Evolutionary conservation across 768 basidiomycete genomes (phyloP).

Genomic region (Astraeus odoratus): DNA sequence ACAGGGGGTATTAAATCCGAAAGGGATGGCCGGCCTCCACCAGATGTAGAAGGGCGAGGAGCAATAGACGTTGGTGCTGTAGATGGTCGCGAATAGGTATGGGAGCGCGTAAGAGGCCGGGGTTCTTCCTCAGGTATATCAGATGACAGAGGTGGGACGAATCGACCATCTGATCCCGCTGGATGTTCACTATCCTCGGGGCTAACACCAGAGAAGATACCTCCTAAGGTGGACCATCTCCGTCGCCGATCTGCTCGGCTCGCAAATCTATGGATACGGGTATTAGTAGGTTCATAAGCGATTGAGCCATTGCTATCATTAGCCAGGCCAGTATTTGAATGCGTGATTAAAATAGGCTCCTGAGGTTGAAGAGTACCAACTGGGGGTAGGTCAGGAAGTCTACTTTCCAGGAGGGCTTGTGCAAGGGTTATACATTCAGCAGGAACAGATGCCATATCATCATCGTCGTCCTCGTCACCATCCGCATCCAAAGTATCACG

Average conservation of each 20-base stretch:
- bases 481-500: constrained; percentile 33
- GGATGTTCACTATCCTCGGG: constrained; percentile 22
- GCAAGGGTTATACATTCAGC: constrained; percentile 64
- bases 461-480: constrained; percentile 57
- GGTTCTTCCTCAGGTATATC: constrained; percentile 13
- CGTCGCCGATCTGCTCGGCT: constrained; percentile 40
- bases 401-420: constrained; percentile 72
- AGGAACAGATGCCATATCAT: constrained; percentile 31
- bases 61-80: constrained; percentile 8
- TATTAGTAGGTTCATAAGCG: constrained; percentile 38
- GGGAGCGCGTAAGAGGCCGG: constrained; percentile 20
- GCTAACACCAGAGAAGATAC: constrained; percentile 29
- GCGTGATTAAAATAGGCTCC: constrained; percentile 56
- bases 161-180: constrained; percentile 11
- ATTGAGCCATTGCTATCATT: constrained; percentile 38
- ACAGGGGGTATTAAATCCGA: constrained; percentile 13
- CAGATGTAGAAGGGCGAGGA: constrained; percentile 31
- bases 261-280: constrained; percentile 23
- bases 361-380: constrained; percentile 58
- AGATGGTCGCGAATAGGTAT: constrained; percentile 16
- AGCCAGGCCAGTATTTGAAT: constrained; percentile 32
- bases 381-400: constrained; percentile 68
- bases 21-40: constrained; percentile 17
- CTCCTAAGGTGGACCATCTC: constrained; percentile 68
- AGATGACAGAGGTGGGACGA: constrained; percentile 13